These are phyloP conservation scores for Auriscalpium vulgare DNA, from an alignment of 768 basidiomycete genomes.

Conservation along the genomic window DNA sequence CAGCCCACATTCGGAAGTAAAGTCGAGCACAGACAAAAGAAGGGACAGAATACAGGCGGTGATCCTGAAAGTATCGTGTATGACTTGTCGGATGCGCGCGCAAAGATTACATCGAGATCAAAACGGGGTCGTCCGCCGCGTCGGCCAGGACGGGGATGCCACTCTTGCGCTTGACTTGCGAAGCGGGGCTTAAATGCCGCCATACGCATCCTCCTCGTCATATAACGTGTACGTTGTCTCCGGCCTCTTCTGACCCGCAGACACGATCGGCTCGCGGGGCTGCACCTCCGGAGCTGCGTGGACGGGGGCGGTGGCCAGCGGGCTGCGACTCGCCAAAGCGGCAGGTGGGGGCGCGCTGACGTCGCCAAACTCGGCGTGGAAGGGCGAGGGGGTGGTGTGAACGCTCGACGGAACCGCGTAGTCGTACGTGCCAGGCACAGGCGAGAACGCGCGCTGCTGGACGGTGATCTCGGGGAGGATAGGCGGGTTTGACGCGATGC, in stretches of 20 bases:
- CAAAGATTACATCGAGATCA: not conserved
- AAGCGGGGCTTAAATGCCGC: constrained; percentile 41
- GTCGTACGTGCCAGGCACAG: constrained; percentile 19
- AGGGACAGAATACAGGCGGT: not conserved
- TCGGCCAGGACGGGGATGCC: constrained; percentile 1
- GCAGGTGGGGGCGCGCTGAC: constrained; percentile 14
- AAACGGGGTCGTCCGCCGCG: not conserved
- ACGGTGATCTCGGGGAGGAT: constrained; percentile 45
- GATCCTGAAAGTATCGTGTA: not conserved
- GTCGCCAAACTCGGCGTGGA: constrained; percentile 15
- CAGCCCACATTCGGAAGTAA: not conserved
- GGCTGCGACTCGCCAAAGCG: constrained; percentile 14
- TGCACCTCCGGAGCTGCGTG: constrained; percentile 9
- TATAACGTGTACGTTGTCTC: constrained; percentile 45
- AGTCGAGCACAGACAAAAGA: not conserved
- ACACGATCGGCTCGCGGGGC: constrained; percentile 11
- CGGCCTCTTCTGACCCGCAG: constrained; percentile 24
- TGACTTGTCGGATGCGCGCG: not conserved
- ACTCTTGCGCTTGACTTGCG: not conserved
- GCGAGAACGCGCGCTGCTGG: constrained; percentile 35
- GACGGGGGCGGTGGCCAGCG: constrained; percentile 8
- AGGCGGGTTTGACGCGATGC: constrained; percentile 44
- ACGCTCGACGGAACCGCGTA: constrained; percentile 17
- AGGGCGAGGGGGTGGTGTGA: constrained; percentile 18
- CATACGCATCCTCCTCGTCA: constrained; percentile 61